Evolutionary conservation across 2,329 filamentous ascomycete genomes (phyloP).

Genomic region (Colletotrichum caudatum): DNA sequence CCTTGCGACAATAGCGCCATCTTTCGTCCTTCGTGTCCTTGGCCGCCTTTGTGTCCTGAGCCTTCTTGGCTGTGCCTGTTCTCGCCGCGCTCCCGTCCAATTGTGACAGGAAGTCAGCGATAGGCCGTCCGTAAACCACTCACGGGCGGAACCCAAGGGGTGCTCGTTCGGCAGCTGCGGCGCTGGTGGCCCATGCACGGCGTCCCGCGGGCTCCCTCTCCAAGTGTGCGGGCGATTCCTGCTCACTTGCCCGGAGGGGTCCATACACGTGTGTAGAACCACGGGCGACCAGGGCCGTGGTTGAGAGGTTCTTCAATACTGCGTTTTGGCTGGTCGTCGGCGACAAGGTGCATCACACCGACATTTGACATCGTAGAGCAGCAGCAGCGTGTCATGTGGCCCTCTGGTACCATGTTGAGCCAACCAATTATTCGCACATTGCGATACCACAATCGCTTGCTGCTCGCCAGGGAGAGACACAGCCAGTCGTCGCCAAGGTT

Average conservation of each 20-base stretch:
- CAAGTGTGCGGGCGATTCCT: slow-evolving; percentile 14
- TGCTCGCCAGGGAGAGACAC: slow-evolving; percentile 7
- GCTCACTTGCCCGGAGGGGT: slow-evolving; percentile 17
- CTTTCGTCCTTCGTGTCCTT: slow-evolving; percentile 9
- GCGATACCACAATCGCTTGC: slow-evolving; percentile 14
- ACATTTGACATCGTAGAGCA: slow-evolving; percentile 33
- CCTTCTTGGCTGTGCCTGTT: not conserved
- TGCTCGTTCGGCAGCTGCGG: slow-evolving; percentile 26
- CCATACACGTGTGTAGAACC: slow-evolving; percentile 1
- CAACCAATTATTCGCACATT: slow-evolving; percentile 11
- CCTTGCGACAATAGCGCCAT: slow-evolving; percentile 8
- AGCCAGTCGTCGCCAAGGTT: not conserved
- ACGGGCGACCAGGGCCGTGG: slow-evolving; percentile 22
- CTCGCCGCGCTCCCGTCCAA: slow-evolving; percentile 11
- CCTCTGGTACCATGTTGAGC: not conserved
- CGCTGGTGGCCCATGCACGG: slow-evolving; percentile 20
- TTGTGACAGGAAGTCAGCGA: slow-evolving; percentile 22
- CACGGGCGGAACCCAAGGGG: not conserved
- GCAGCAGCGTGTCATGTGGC: slow-evolving; percentile 30
- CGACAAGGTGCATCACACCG: slow-evolving; percentile 35
- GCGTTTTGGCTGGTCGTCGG: slow-evolving; percentile 25
- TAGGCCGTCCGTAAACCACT: slow-evolving; percentile 6
- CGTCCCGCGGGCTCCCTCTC: slow-evolving; percentile 7
- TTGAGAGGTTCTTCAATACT: slow-evolving; percentile 22
- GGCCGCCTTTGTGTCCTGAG: slow-evolving; percentile 1